Evolutionary conservation across 2,329 filamentous ascomycete species (phyloP).

Genomic region (Colletotrichum australisinense): DNA sequence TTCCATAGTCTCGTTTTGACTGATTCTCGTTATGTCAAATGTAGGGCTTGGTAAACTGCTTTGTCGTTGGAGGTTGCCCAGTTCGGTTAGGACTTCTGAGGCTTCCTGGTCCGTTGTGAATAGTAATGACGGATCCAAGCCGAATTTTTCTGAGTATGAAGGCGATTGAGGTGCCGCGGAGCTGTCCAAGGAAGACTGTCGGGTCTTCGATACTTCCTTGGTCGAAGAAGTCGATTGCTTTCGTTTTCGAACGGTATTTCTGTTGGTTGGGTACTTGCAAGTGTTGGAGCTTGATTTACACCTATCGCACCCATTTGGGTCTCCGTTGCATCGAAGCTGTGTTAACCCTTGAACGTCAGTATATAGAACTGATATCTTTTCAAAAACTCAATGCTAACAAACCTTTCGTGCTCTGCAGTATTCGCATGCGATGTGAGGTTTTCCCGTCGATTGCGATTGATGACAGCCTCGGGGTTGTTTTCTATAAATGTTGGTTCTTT

Average conservation of each 20-base stretch:
- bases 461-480: conserved; percentile 12
- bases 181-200: neutral
- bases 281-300: conserved; percentile 8
- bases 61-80: neutral
- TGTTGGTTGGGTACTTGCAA: conserved; percentile 10
- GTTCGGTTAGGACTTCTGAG: neutral
- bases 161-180: neutral
- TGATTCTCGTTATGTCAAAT: neutral
- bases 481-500: conserved; percentile 19
- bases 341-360: neutral
- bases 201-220: neutral
- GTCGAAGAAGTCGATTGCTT: neutral
- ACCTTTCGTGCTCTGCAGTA: conserved; percentile 19
- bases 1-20: neutral
- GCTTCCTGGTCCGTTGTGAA: neutral
- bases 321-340: conserved; percentile 20
- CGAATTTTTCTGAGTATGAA: neutral
- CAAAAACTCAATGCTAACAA: no score
- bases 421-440: conserved; percentile 20
- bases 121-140: neutral
- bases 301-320: conserved; percentile 6
- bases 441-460: conserved; percentile 1
- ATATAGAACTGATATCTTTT: fast-evolving
- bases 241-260: conserved; percentile 8
- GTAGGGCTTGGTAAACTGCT: neutral